phyloP scores from a whole-genome alignment of 75 land plant genomes.

The Larix kaempferi region DNA sequence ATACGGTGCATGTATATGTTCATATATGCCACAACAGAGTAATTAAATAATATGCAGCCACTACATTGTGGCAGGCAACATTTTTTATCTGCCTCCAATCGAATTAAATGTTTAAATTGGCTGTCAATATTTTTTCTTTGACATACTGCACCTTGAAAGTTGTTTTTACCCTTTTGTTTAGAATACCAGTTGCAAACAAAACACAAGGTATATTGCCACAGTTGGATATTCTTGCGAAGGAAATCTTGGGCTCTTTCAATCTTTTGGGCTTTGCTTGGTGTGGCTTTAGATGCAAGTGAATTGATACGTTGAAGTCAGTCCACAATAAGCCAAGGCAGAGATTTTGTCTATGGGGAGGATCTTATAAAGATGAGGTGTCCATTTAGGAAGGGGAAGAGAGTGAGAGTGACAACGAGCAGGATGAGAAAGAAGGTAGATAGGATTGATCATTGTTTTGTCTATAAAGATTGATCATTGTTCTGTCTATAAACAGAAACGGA shows the following conservation, averaged over 20 bases:
- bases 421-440: neutral
- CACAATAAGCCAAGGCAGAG: neutral
- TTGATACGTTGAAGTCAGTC: neutral
- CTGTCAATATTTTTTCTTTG: neutral
- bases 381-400: neutral
- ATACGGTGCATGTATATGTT: slow-evolving; percentile 5
- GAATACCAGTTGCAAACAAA: neutral
- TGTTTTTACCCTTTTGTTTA: neutral
- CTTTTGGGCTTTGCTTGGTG: neutral
- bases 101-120: neutral
- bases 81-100: slow-evolving; percentile 7
- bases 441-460: no score
- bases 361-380: neutral
- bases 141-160: neutral
- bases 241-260: neutral
- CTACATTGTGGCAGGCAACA: neutral
- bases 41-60: neutral
- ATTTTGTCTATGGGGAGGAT: neutral
- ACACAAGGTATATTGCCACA: neutral
- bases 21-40: slow-evolving; percentile 5
- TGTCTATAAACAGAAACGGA: no score
- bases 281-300: neutral
- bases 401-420: neutral
- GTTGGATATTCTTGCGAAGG: neutral
- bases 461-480: no score